These are phyloP conservation scores for Trichoderma harzianum DNA, from an alignment of 2,329 filamentous ascomycete species.

Conservation along the genomic window DNA sequence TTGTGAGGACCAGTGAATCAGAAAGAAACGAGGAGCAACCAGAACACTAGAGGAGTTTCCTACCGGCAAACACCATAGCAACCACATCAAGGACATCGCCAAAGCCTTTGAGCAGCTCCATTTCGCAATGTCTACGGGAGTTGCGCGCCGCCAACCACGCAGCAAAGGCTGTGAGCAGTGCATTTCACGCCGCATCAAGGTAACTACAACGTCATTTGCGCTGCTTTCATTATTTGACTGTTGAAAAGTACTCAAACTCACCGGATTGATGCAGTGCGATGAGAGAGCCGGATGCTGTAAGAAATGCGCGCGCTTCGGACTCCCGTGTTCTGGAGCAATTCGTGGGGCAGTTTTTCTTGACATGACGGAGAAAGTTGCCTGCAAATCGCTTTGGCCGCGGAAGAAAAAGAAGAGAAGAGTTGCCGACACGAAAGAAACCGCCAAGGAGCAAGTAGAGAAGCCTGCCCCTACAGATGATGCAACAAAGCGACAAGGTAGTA, in stretches of 20 bases:
- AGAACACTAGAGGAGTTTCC: too few species aligned
- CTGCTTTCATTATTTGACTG: neutral
- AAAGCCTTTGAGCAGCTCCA: neutral
- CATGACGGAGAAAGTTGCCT: slow-evolving; percentile 9
- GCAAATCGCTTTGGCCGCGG: neutral
- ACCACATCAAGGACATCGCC: neutral
- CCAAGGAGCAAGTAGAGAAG: neutral
- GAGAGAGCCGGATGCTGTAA: slow-evolving; percentile 8
- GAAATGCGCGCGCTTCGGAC: slow-evolving; percentile 1
- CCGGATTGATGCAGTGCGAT: neutral
- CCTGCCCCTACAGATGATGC: neutral
- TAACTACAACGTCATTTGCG: neutral
- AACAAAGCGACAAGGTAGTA: neutral
- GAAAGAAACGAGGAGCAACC: neutral
- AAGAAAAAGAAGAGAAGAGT: neutral
- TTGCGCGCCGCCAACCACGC: neutral
- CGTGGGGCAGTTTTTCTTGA: slow-evolving; percentile 7
- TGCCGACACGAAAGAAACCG: too few species aligned
- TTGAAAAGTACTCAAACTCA: neutral
- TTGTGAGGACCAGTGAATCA: neutral
- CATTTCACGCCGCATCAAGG: slow-evolving; percentile 9
- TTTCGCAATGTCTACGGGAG: neutral
- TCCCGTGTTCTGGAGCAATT: neutral
- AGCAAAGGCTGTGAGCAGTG: slow-evolving; percentile 15
- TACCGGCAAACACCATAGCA: neutral